phyloP scores from a whole-genome alignment of 345 rosid genomes.

The Carallia pectinifolia region DNA sequence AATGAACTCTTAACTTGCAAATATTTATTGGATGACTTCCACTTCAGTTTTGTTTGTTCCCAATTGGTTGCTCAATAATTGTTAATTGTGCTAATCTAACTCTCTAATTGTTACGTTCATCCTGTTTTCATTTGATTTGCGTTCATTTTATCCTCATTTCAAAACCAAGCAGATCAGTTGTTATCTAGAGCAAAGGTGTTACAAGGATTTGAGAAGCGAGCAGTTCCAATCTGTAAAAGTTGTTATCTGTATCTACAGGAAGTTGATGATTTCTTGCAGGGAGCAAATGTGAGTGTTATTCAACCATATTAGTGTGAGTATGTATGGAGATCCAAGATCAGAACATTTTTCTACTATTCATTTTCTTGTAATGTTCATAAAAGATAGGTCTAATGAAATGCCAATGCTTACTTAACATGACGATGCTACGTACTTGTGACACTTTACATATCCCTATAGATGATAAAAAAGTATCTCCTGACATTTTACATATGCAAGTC shows the following conservation, averaged over 20 bases:
- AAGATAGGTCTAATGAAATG: neutral
- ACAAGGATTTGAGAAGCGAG: slow-evolving; percentile 31
- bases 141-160: neutral
- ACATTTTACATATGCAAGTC: slow-evolving; percentile 3
- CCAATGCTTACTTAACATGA: too few relatives aligned
- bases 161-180: slow-evolving; percentile 20
- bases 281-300: slow-evolving; percentile 30
- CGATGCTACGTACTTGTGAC: too few relatives aligned
- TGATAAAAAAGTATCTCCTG: too few relatives aligned
- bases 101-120: neutral
- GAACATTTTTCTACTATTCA: neutral
- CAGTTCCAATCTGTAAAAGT: slow-evolving; percentile 31
- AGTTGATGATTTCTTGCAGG: slow-evolving; percentile 26
- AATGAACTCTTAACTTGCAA: neutral
- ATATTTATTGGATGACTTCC: neutral
- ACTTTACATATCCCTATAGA: too few relatives aligned
- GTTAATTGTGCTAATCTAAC: neutral
- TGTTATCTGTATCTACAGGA: slow-evolving; percentile 26
- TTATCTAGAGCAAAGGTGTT: slow-evolving; percentile 32
- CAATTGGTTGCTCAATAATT: neutral
- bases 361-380: neutral
- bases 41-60: too few relatives aligned
- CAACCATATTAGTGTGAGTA: neutral
- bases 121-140: neutral
- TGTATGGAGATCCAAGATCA: neutral